Conservation (phyloP, 306 rosid species). For the Glycine tomentella region DNA sequence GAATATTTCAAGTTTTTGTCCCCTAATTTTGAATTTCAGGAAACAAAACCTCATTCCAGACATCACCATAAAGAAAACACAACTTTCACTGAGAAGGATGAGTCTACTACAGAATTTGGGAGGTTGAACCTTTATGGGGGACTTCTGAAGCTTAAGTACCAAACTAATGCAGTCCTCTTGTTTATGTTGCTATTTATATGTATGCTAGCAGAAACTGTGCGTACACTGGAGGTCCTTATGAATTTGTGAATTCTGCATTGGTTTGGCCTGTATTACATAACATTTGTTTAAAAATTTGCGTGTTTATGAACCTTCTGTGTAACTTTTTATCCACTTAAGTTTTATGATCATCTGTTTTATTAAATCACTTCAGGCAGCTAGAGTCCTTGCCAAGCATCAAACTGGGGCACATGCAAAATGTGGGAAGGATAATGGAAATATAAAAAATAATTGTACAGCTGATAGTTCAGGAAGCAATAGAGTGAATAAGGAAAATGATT, state of each 20-base stretch:
- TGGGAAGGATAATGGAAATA: no score
- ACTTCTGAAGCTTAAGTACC: background rate
- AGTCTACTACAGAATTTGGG: background rate
- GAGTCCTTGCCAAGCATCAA: no score
- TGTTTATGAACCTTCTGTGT: constrained; percentile 5
- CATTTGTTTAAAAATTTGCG: background rate
- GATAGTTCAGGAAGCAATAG: no score
- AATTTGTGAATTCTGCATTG: no score
- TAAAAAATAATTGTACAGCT: no score
- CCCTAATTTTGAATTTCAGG: background rate
- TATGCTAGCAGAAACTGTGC: background rate
- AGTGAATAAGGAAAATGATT: no score
- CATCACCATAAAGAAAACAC: constrained; percentile 27
- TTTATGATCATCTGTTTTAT: constrained; percentile 39
- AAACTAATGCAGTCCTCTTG: constrained; percentile 1
- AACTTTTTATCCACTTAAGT: constrained; percentile 20
- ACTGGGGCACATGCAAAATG: no score
- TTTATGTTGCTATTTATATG: no score
- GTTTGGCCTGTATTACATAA: no score
- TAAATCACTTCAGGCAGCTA: no score
- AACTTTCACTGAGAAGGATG: constrained; percentile 39
- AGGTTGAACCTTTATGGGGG: constrained; percentile 6
- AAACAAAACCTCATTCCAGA: constrained; percentile 43
- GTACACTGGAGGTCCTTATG: no score
- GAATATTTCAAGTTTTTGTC: background rate